Evolutionary conservation across 2,329 filamentous ascomycete genomes (phyloP).

Genomic region (Ophiocordyceps camponoti-floridani): DNA sequence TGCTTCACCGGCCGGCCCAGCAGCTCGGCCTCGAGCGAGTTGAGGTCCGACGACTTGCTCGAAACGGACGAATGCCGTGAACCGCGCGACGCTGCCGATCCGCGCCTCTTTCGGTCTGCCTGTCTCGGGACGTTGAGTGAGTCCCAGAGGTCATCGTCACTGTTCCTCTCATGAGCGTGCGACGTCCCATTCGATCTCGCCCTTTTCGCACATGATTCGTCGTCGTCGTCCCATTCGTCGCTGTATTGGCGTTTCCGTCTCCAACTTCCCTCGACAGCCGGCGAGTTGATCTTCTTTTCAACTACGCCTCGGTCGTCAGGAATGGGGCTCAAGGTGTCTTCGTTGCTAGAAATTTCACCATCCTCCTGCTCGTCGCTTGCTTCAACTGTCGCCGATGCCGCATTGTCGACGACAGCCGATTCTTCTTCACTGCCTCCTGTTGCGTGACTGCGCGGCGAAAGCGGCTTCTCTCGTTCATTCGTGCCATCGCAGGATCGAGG

Average conservation of each 20-base stretch:
- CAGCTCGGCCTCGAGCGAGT: slow-evolving; percentile 20
- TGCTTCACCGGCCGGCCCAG: slow-evolving; percentile 15
- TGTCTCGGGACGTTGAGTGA: slow-evolving; percentile 2
- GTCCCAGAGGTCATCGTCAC: slow-evolving; percentile 1
- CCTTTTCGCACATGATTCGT: slow-evolving; percentile 2
- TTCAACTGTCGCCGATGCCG: not conserved
- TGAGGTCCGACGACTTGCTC: slow-evolving; percentile 16
- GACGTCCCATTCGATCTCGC: not conserved
- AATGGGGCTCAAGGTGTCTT: not conserved
- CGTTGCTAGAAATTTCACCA: slow-evolving; percentile 1
- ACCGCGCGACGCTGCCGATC: slow-evolving; percentile 7
- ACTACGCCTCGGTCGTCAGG: not conserved
- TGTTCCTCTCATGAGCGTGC: not conserved
- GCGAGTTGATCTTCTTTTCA: not conserved
- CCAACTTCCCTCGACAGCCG: not conserved
- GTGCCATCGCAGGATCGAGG: not conserved
- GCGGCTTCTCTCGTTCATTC: not conserved
- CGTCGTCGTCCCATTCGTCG: slow-evolving; percentile 2
- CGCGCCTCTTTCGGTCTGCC: slow-evolving; percentile 4
- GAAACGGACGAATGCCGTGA: slow-evolving; percentile 14
- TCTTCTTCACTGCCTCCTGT: not conserved
- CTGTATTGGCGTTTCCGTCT: slow-evolving; percentile 2
- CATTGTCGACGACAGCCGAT: not conserved
- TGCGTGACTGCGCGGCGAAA: not conserved
- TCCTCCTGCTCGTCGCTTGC: slow-evolving; percentile 1